phyloP scores from a whole-genome alignment of 2,329 filamentous ascomycete species.

The Aspergillus persii region DNA sequence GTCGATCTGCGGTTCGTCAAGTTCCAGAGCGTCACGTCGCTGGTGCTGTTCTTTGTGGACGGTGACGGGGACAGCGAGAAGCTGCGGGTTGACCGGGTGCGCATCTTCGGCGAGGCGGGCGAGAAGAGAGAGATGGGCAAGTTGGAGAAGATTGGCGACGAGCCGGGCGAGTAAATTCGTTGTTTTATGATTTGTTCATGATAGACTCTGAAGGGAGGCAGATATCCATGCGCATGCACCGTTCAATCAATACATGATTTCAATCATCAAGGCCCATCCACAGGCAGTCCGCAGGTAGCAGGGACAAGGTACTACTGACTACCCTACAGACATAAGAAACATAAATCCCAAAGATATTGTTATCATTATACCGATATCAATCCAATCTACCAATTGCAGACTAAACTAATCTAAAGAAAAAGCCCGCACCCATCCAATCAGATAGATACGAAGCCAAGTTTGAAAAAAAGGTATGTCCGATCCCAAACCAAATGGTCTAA shows the following conservation, averaged over 20 bases:
- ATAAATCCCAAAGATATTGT: no score
- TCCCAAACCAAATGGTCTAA: slow-evolving; percentile 51
- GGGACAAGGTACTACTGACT: no score
- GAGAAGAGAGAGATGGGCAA: slow-evolving; percentile 93
- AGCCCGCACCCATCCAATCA: neutral
- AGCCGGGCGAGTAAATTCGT: slow-evolving; percentile 56
- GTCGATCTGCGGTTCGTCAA: slow-evolving; percentile 85
- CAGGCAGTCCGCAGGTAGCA: no score
- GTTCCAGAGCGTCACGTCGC: slow-evolving; percentile 87
- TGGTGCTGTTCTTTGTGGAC: slow-evolving; percentile 86
- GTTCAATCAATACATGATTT: no score
- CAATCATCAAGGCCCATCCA: no score
- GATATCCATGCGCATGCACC: neutral
- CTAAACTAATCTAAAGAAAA: no score
- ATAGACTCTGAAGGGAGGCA: neutral
- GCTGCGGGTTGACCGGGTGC: slow-evolving; percentile 64
- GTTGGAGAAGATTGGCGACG: slow-evolving; percentile 88
- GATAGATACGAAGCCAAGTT: neutral
- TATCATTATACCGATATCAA: neutral
- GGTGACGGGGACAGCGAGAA: slow-evolving; percentile 81
- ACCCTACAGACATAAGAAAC: neutral
- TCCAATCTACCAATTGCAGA: neutral
- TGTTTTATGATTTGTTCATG: neutral
- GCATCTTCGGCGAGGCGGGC: slow-evolving; percentile 80
- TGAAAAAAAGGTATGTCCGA: slow-evolving; percentile 51